Evolutionary conservation across 2,329 filamentous ascomycete genomes (phyloP).

Genomic region (Colletotrichum coccodes): DNA sequence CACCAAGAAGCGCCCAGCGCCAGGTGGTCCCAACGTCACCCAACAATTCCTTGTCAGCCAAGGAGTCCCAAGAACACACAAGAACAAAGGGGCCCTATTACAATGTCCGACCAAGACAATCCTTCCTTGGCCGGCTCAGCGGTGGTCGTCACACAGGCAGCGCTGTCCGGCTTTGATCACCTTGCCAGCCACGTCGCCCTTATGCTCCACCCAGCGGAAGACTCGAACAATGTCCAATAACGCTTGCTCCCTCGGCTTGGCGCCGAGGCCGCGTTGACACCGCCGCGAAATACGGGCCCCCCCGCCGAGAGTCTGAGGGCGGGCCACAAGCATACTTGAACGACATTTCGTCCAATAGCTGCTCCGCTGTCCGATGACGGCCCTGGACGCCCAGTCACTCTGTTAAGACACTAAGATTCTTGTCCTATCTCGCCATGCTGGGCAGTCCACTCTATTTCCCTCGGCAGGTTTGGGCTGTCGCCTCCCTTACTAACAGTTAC

Average conservation of each 20-base stretch:
- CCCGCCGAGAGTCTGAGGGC: constrained; percentile 17
- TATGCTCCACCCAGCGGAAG: not conserved
- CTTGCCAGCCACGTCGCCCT: not conserved
- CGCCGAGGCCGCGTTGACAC: constrained; percentile 22
- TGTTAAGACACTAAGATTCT: constrained; percentile 21
- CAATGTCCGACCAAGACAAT: constrained; percentile 8
- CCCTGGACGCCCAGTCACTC: constrained; percentile 11
- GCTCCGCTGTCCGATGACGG: not conserved
- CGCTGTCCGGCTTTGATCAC: not conserved
- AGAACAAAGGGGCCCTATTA: not conserved
- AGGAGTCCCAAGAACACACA: constrained; percentile 12
- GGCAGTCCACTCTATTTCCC: constrained; percentile 14
- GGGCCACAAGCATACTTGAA: not conserved
- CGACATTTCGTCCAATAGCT: not conserved
- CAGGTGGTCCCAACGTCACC: constrained; percentile 6
- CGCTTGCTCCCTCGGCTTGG: constrained; percentile 17
- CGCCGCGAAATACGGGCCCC: constrained; percentile 12
- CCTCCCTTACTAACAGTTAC: not conserved
- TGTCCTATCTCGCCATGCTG: constrained; percentile 16
- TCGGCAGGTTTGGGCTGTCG: constrained; percentile 14
- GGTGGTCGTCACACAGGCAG: constrained; percentile 12
- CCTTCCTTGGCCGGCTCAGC: constrained; percentile 11
- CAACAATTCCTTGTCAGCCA: constrained; percentile 17
- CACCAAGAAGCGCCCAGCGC: constrained; percentile 28
- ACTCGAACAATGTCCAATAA: not conserved